Evolutionary conservation across 306 rosid species (phyloP).

Genomic region (Begonia loranthoides): DNA sequence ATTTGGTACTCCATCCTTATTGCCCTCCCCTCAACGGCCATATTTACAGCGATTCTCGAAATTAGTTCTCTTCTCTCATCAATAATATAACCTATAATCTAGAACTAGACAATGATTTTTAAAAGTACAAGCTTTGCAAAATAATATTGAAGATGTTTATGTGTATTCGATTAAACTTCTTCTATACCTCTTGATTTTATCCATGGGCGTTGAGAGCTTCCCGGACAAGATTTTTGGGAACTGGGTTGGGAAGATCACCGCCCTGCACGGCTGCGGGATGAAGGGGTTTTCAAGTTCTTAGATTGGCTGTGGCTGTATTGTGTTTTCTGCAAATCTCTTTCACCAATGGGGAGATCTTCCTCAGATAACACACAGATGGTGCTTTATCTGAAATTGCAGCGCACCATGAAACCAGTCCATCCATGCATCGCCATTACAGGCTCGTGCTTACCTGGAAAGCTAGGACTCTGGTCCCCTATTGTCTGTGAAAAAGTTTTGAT

Average conservation of each 20-base stretch:
- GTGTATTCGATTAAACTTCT: too few relatives aligned
- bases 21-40: too few relatives aligned
- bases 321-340: constrained; percentile 62
- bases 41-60: too few relatives aligned
- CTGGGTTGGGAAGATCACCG: constrained; percentile 19
- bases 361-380: constrained; percentile 47
- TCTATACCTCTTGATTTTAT: not conserved
- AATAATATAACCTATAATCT: too few relatives aligned
- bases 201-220: constrained; percentile 54
- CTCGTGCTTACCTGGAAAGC: too few relatives aligned
- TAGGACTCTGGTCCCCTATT: too few relatives aligned
- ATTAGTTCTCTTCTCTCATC: too few relatives aligned
- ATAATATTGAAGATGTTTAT: too few relatives aligned
- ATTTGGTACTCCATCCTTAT: too few relatives aligned
- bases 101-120: too few relatives aligned
- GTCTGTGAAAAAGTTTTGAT: too few relatives aligned
- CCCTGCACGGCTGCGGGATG: constrained; percentile 42
- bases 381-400: constrained; percentile 55
- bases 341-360: constrained; percentile 54
- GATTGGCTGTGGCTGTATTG: constrained; percentile 44
- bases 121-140: too few relatives aligned
- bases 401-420: constrained; percentile 87
- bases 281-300: constrained; percentile 35
- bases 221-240: constrained; percentile 43
- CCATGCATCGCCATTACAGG: constrained; percentile 10